A percentile compares a stretch with the other conserved stretches of the same genome.
Conservation (phyloP, 139 green algal species). For the Coccomyxa sp. region DNA sequence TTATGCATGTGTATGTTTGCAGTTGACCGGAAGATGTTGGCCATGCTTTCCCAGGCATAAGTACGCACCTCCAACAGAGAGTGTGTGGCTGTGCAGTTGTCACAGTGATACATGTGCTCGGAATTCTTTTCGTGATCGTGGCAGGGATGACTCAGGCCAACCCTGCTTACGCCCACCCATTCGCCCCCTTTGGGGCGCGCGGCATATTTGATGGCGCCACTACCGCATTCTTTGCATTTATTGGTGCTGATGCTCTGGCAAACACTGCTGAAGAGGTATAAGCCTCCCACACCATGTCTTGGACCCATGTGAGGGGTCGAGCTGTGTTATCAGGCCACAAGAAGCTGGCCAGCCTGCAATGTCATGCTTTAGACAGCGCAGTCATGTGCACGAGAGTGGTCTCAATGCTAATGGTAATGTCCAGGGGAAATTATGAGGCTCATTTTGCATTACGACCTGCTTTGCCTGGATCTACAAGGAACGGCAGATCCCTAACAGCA, state of each 20-base stretch:
- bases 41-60: neutral
- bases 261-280: constrained; percentile 60
- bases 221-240: constrained; percentile 48
- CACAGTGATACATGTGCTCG: constrained; percentile 28
- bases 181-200: constrained; percentile 35
- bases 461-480: no score
- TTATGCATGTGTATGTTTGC: neutral
- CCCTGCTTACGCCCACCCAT: constrained; percentile 44
- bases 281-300: neutral
- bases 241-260: constrained; percentile 50
- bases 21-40: neutral
- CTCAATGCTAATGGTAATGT: no score
- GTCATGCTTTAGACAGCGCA: no score
- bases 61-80: no score
- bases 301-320: neutral
- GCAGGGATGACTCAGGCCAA: constrained; percentile 36
- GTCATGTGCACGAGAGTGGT: no score
- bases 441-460: no score
- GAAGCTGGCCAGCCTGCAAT: no score
- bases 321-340: neutral
- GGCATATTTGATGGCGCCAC: constrained; percentile 52
- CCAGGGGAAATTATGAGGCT: no score
- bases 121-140: constrained; percentile 40
- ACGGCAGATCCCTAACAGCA: no score
- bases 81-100: constrained; percentile 18